A percentile compares a stretch with the other conserved stretches of the same genome.
phyloP scores from a whole-genome alignment of 257 asterid species.

The Sherardia arvensis region DNA sequence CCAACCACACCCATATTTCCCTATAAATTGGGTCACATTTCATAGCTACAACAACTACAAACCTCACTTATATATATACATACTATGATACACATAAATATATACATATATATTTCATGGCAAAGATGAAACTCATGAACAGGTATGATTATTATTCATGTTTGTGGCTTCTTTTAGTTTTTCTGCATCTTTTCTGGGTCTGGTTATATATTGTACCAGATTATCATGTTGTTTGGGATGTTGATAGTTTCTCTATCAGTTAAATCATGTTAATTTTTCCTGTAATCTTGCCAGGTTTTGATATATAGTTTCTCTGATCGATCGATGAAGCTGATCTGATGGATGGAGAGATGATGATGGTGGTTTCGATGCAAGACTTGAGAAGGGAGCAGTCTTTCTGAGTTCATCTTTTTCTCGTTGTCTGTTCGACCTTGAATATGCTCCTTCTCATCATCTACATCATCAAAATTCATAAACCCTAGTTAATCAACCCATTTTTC shows the following conservation, averaged over 20 bases:
- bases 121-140: not conserved
- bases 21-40: not conserved
- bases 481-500: not conserved
- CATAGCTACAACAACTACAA: not conserved
- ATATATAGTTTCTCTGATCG: too few species aligned
- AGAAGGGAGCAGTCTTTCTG: constrained; percentile 45
- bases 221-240: too few species aligned
- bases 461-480: constrained; percentile 25
- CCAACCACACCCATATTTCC: not conserved
- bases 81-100: too few species aligned
- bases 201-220: not conserved
- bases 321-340: not conserved
- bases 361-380: constrained; percentile 58
- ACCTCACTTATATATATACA: not conserved
- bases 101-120: too few species aligned
- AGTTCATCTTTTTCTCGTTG: constrained; percentile 54
- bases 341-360: constrained; percentile 19
- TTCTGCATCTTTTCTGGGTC: not conserved
- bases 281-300: not conserved
- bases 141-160: not conserved
- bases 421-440: constrained; percentile 66
- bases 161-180: not conserved
- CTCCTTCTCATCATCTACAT: not conserved
- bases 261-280: not conserved
- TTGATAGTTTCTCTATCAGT: too few species aligned